Base-by-base conservation (phyloP, 371 early-diverging fungal genomes). In the Nematocida minor region DNA sequence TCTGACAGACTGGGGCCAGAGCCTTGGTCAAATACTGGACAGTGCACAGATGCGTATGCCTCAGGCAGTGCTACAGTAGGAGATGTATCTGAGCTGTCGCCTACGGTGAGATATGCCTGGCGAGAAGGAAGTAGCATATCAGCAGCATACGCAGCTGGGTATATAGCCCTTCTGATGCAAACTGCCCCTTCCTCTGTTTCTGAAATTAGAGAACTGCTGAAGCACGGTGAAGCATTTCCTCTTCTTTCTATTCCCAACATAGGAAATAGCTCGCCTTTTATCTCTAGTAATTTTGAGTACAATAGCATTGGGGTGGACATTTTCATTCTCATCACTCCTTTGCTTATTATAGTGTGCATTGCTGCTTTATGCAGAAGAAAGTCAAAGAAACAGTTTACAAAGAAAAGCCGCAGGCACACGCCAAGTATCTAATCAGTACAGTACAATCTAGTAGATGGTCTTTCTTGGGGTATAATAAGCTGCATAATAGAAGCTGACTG, bases 61-160 rank as follows among this genome's bases (percentile, higher is more conserved):
- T 63, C 63, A 9, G 71, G 71, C 0, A 2, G 7, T 25, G 60
- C 46, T 3, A 70, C 63, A 3, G 71, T 70, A 18, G 71, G 71
- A 18, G 49, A 70, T 3, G 34, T 41, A 20, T 18, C 36, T 9
- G 27, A 42, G 11, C 11, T 11, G 11, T 62, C 60, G 18, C 42
- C 22, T 20, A 4, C 32, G 18, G 36, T 22, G 9, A 66, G n/a
- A 22, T 70, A 70, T 46, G 22, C 20, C 6, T 4, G 18, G 16
- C 16, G 42, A 14, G 44, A 70, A 20, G 71, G 71, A 9, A 70
- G 63, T 18, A 70, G 71, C 38, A 6, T 70, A 34, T 70, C 71
- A 16, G 71, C 71, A 27, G 71, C 62, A 6, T 70, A 60, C 29
- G 62, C 60, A 29, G 71, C 71, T 4, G 71, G 71, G 40, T 70